Evolutionary conservation across 2,329 filamentous ascomycete genomes (phyloP), one percentile per base, ranked within the genome.

Genomic region (Bipolaris sorokiniana): DNA sequence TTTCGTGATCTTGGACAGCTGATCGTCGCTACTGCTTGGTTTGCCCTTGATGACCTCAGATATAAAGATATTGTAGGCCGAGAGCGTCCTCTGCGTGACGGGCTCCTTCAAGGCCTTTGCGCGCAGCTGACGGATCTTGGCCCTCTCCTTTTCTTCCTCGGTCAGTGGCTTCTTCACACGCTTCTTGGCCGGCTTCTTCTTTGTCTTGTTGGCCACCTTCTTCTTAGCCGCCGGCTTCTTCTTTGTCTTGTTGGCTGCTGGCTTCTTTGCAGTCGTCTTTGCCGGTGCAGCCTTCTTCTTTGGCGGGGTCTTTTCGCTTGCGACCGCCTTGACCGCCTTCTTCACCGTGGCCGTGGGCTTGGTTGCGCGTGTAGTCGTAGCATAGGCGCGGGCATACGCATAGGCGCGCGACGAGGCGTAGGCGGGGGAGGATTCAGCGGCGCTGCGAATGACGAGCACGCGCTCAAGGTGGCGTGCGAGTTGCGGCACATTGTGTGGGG

Each of bases 51-150:
- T 13, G 13, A 18, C 18, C 15, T 79, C 76, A 20, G 46, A 26
- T 2, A 71, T 23, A 63, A 69, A 79, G 16, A 64, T 55, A 5
- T 54, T 54, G 57, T 65, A 76, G 20, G 72, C 67, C 16, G 48
- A 63, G 2, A 63, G 0, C 2, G 26, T 0, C 10, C 15, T 23
- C 20, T 16, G 38, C 3, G 16, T 6, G 1, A 58, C 34, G 4
- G 79, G 79, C 36, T 72, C 71, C 18, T 62, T 60, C 44, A 82
- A 69, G 2, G 79, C 78, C 41, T 59, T 64, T 61, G 67, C 65
- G 61, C 77, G 78, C 44, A 79, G 65, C n/a, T 71, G 66, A 22
- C 54, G 60, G 46, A 78, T 62, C 20, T 26, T 40, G 37, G 38
- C 48, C 45, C 69, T 72, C 49, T 67, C 54, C 66, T 76, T 72